phyloP scores from a whole-genome alignment of 2,329 filamentous ascomycete species.

The Arachnopeziza araneosa region DNA sequence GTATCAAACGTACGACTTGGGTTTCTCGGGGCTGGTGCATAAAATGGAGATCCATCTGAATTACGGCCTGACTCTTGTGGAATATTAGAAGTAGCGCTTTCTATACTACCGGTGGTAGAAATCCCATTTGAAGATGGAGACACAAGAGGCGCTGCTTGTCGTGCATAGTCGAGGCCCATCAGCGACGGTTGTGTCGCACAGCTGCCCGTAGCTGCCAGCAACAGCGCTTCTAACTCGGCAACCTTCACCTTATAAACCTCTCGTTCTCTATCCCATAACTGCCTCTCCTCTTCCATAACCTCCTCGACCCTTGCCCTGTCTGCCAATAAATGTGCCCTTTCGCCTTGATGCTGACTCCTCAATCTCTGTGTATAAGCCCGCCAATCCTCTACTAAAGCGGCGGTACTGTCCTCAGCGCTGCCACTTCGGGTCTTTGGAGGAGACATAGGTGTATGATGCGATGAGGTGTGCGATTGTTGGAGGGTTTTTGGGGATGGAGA shows the following conservation, averaged over 20 bases:
- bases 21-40: constrained; percentile 30
- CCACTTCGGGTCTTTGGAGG: constrained; percentile 28
- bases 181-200: not conserved
- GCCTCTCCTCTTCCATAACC: constrained; percentile 29
- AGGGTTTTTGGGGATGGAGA: not conserved
- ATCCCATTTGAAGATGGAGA: constrained; percentile 10
- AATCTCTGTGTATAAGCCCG: constrained; percentile 27
- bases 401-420: constrained; percentile 23
- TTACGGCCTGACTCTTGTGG: constrained; percentile 32
- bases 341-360: constrained; percentile 27
- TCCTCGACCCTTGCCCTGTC: constrained; percentile 27
- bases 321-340: constrained; percentile 29
- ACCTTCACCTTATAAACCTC: constrained; percentile 21
- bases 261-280: constrained; percentile 30
- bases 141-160: constrained; percentile 1
- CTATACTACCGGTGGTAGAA: constrained; percentile 15
- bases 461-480: not conserved
- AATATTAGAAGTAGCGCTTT: constrained; percentile 11
- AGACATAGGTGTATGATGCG: constrained; percentile 21
- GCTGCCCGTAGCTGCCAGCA: not conserved
- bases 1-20: constrained; percentile 28
- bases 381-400: constrained; percentile 29
- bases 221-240: constrained; percentile 22
- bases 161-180: not conserved
- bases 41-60: constrained; percentile 30